These are phyloP conservation scores for Uronychia binucleata DNA, from an alignment of 73 alveolate genomes.

Conservation along the genomic window DNA sequence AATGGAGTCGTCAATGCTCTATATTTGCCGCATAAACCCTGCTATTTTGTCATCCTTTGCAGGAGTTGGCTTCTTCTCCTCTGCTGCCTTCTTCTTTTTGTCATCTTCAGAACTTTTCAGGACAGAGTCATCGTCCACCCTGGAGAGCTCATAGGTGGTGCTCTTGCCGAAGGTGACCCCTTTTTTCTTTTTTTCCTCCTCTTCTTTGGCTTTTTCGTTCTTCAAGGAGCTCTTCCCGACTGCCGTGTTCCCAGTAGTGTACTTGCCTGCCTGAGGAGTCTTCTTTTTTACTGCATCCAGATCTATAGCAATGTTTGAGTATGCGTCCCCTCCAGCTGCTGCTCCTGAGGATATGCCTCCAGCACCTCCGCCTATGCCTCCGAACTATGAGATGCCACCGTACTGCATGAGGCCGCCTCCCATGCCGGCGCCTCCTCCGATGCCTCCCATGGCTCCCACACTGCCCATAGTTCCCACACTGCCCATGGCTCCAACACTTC, in stretches of 20 bases:
- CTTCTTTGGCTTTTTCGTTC: slow-evolving; percentile 18
- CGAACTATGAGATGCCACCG: too few relatives aligned
- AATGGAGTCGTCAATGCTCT: slow-evolving; percentile 21
- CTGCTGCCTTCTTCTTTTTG: slow-evolving; percentile 17
- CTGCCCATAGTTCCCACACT: too few relatives aligned
- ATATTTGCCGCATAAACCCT: slow-evolving; percentile 24
- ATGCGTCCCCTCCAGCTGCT: slow-evolving; percentile 28
- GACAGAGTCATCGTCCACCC: slow-evolving; percentile 27
- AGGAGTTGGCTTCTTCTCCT: slow-evolving; percentile 11
- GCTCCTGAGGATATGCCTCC: slow-evolving; percentile 1
- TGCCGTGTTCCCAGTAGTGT: not conserved
- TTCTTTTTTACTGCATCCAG: slow-evolving; percentile 25
- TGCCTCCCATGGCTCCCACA: too few relatives aligned
- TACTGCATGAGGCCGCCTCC: too few relatives aligned
- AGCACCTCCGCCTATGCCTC: slow-evolving; percentile 36
- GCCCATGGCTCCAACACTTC: too few relatives aligned
- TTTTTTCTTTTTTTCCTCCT: slow-evolving; percentile 2
- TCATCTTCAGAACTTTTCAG: slow-evolving; percentile 2
- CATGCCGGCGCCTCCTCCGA: too few relatives aligned
- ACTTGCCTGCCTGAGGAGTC: slow-evolving; percentile 16
- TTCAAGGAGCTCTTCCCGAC: slow-evolving; percentile 10
- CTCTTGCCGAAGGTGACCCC: slow-evolving; percentile 42
- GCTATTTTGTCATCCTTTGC: slow-evolving; percentile 25
- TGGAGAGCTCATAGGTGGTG: slow-evolving; percentile 32
- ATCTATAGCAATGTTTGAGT: slow-evolving; percentile 41